These are phyloP conservation scores for Lepidium africanum DNA, from an alignment of 345 rosid genomes.

Conservation along the genomic window DNA sequence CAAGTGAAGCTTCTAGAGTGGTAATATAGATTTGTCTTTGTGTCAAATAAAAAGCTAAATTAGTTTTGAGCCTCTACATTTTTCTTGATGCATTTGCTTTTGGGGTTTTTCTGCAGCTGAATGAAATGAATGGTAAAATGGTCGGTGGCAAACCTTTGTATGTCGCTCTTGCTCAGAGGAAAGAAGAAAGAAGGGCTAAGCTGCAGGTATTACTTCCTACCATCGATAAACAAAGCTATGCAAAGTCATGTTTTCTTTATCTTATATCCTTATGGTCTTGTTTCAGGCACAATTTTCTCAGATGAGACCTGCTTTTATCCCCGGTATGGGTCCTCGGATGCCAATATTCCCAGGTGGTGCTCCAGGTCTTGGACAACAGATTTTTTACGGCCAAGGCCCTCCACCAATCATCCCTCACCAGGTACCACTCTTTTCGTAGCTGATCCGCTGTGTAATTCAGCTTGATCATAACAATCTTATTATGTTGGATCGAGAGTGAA, in stretches of 20 bases:
- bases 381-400: constrained; percentile 94
- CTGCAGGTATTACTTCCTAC: constrained; percentile 49
- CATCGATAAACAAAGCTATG: background rate
- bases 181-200: constrained; percentile 93
- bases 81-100: background rate
- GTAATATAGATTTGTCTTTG: constrained; percentile 21
- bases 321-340: constrained; percentile 75
- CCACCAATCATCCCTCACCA: constrained; percentile 86
- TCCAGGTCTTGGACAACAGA: constrained; percentile 79
- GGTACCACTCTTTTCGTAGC: constrained; percentile 29
- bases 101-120: background rate
- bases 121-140: constrained; percentile 95
- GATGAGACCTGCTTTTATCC: constrained; percentile 66
- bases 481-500: background rate
- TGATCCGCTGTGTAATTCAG: background rate
- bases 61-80: background rate
- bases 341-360: constrained; percentile 84
- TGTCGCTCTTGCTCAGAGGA: constrained; percentile 91
- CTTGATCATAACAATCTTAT: background rate
- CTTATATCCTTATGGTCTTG: background rate
- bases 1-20: constrained; percentile 87
- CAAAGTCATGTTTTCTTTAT: background rate
- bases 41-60: background rate
- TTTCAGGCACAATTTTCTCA: constrained; percentile 89
- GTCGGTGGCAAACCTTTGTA: constrained; percentile 79